Evolutionary conservation across 2,329 filamentous ascomycete species (phyloP).

Genomic region (Elsinoe necatrix): DNA sequence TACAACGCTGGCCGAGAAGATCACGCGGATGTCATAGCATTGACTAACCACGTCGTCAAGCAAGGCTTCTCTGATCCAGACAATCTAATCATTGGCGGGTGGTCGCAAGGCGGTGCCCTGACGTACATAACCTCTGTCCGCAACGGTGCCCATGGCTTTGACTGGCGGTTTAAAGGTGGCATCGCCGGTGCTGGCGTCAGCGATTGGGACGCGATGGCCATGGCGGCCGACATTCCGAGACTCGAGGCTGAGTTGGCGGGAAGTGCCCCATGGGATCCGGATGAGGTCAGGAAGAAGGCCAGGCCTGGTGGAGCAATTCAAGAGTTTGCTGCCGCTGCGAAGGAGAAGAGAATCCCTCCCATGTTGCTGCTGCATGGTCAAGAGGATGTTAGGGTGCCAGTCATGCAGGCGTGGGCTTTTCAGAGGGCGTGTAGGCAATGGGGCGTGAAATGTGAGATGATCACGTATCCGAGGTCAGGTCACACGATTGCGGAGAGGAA

Average conservation of each 20-base stretch:
- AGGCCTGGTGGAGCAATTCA: constrained; percentile 26
- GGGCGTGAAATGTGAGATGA: constrained; percentile 28
- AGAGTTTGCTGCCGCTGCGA: constrained; percentile 24
- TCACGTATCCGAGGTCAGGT: constrained; percentile 30
- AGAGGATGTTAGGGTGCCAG: constrained; percentile 29
- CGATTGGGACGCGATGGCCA: constrained; percentile 31
- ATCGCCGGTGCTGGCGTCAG: constrained; percentile 33
- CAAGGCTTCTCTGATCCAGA: constrained; percentile 27
- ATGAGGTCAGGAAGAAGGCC: constrained; percentile 19
- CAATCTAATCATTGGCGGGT: constrained; percentile 32
- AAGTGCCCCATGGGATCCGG: constrained; percentile 24
- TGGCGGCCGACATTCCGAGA: constrained; percentile 29
- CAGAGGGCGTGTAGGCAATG: constrained; percentile 25
- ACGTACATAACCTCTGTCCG: constrained; percentile 32
- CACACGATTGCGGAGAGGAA: constrained; percentile 28
- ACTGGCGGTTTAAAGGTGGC: constrained; percentile 32
- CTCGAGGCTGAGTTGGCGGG: constrained; percentile 25
- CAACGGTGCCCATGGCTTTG: constrained; percentile 28
- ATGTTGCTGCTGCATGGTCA: constrained; percentile 32
- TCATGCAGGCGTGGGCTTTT: constrained; percentile 30
- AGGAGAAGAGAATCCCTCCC: constrained; percentile 23
- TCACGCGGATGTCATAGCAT: constrained; percentile 32
- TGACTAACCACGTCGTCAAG: constrained; percentile 30
- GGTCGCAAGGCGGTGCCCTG: constrained; percentile 34
- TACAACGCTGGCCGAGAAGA: constrained; percentile 31